Evolutionary conservation across 1,284 basidiomycete genomes (phyloP), one percentile per base, ranked within the genome.

Genomic region (Ceratobasidium sp.): DNA sequence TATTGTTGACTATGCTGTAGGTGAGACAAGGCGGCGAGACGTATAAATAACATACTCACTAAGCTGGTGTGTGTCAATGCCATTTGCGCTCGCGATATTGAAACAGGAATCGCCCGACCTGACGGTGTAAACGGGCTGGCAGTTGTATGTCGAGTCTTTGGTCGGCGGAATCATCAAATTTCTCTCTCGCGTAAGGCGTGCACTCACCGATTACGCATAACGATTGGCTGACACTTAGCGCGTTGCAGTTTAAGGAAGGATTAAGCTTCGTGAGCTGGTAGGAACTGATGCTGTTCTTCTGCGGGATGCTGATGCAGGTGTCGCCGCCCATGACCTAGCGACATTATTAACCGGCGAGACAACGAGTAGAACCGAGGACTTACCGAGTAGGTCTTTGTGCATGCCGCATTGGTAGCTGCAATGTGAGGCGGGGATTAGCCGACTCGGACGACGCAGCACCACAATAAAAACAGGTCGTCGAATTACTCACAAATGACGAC

Each of bases 261-360:
- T 64, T 64, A 2, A 64, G 61, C 9, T 64, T 43, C 1, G 61
- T 64, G 43, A 64, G 61, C 15, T 64, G 61, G 37, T 64, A 64
- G 61, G 37, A 44, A 5, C 19, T 19, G 51, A 52, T 52, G 22
- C 51, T 25, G 51, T 52, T 52, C 19, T 17, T 25, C 19, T 19
- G 19, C 4, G 51, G 19, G 11, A 52, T 52, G 22, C 19, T 25
- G 51, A 19, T 52, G 51, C 51, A 52, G 51, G 4, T 52, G 22
- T 37, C 37, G 37, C 37, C 37, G 37, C 37, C 8, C 37, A 37
- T 8, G 37, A 37, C 37, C 37, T 37, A 8, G 22, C 5, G 22
- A 19, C 4, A 8, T 37, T 37, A 37, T 8, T 37, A 37, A 37
- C 37, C 2, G 37, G 37, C 17, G 40, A 64, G 61, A 44, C 44